Conservation (phyloP, 1,284 basidiomycete species). For the Melampsora americana region DNA sequence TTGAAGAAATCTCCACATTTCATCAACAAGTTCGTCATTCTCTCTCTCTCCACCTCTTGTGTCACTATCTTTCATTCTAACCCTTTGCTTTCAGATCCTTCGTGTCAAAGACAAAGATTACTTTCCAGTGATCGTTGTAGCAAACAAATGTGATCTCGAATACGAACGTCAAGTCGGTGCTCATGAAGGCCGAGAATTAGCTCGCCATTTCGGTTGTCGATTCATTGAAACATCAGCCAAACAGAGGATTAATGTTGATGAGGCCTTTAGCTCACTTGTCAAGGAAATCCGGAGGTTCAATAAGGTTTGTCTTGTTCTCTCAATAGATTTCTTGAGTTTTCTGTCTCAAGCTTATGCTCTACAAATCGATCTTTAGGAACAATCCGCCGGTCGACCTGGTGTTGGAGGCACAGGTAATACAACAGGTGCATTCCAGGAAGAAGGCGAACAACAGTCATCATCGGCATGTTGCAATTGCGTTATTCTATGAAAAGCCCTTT, state of each 20-base stretch:
- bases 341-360: not conserved
- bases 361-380: constrained; percentile 45
- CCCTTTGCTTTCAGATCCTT: constrained; percentile 46
- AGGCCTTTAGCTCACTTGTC: constrained; percentile 95
- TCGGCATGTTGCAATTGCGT: constrained; percentile 36
- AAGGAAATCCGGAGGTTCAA: constrained; percentile 96
- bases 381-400: constrained; percentile 52
- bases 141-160: constrained; percentile 98
- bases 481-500: constrained; percentile 11
- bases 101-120: constrained; percentile 92
- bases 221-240: constrained; percentile 99
- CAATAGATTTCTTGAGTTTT: not conserved
- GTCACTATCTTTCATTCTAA: constrained; percentile 42
- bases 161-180: constrained; percentile 95
- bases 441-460: constrained; percentile 28
- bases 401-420: constrained; percentile 48
- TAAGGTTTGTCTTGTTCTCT: constrained; percentile 61
- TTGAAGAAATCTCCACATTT: constrained; percentile 95
- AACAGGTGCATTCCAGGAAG: constrained; percentile 24
- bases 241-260: constrained; percentile 96
- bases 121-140: constrained; percentile 96
- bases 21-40: constrained; percentile 78
- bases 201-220: constrained; percentile 91
- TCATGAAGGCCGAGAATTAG: constrained; percentile 95
- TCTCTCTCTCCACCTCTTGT: not conserved